Evolutionary conservation across 2,329 filamentous ascomycete genomes (phyloP), one percentile per base, ranked within the genome.

Genomic region (Cytospora paraplurivora): DNA sequence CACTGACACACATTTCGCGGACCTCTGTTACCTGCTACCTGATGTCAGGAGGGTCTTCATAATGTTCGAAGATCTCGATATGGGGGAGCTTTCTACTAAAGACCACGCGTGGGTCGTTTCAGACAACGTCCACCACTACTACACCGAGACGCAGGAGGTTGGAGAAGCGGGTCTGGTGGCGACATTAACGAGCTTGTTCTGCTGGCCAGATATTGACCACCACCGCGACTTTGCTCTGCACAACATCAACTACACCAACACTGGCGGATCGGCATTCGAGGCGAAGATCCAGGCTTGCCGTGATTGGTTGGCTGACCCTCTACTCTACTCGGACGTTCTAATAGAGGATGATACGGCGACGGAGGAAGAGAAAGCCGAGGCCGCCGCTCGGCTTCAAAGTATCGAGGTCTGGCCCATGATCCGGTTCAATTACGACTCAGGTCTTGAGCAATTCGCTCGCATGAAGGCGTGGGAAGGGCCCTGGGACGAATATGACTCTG

Each of bases 171-270:
- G 70, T 0, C 32, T 70, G 0, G 71, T 70, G n/a, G 71, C 72
- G 10, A 67, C 73, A 10, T 34, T 71, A 10, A 59, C 70, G 19
- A 68, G 68, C 15, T 6, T 74, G 3, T 70, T 70, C 59, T 74
- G 71, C 32, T 77, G 75, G 74, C 76, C 77, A 0, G 70, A 79
- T 33, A 34, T 72, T 0, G 68, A 71, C 4, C 66, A 70, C 0
- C 68, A 76, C 38, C 62, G 65, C 1, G 71, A 72, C 8, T 76
- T 73, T 63, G 73, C 72, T 1, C 67, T 68, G 34, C 65, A 69
- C 3, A 27, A 32, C 4, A 21, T 58, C 8, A 17, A 44, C 13
- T 12, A 15, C 2, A 1, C 27, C 12, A 33, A 54, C 7, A 47
- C 19, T 3, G 17, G 10, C 7, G 3, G 7, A n/a, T 6, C 1